Conservation (phyloP, 2,329 filamentous ascomycete species). For the Paramyrothecium sp. region DNA sequence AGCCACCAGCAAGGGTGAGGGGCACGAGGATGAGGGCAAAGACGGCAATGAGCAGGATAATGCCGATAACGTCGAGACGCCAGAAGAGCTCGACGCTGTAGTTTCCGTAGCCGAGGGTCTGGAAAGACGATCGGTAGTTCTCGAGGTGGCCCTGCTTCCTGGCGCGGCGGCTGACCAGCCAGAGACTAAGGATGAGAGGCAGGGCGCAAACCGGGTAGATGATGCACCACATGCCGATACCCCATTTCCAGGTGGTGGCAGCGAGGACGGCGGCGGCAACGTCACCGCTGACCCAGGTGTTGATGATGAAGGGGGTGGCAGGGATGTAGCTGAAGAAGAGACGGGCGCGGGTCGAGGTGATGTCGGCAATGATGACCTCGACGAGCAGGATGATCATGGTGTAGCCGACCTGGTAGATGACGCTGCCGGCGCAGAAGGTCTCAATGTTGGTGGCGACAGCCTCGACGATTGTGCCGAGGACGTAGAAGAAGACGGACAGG, state of each 20-base stretch:
- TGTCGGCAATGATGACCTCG: conserved; percentile 63
- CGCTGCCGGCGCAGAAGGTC: conserved; percentile 54
- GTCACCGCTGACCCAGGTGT: conserved; percentile 64
- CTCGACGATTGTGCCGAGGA: conserved; percentile 56
- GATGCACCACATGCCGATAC: conserved; percentile 63
- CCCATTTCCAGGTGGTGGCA: conserved; percentile 57
- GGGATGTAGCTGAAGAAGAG: conserved; percentile 66
- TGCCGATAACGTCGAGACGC: conserved; percentile 43
- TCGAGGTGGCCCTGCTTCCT: conserved; percentile 46
- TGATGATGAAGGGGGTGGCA: conserved; percentile 58
- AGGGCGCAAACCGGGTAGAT: conserved; percentile 59
- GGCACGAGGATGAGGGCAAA: conserved; percentile 45
- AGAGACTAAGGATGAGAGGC: conserved; percentile 53
- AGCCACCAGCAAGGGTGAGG: conserved; percentile 44
- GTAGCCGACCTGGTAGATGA: conserved; percentile 64
- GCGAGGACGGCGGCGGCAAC: conserved; percentile 47
- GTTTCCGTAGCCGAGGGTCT: conserved; percentile 25
- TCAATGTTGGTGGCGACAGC: conserved; percentile 45
- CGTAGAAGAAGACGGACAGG: conserved; percentile 60
- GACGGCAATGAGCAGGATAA: conserved; percentile 43
- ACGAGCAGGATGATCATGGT: conserved; percentile 60
- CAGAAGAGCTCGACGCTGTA: conserved; percentile 42
- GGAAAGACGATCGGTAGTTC: conserved; percentile 30
- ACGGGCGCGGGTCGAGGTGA: conserved; percentile 61
- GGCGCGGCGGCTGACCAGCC: conserved; percentile 50